A percentile compares a stretch with the other conserved stretches of the same genome.
Evolutionary conservation across 2,329 filamentous ascomycete genomes (phyloP).

Genomic region (Fusarium sublunatum): DNA sequence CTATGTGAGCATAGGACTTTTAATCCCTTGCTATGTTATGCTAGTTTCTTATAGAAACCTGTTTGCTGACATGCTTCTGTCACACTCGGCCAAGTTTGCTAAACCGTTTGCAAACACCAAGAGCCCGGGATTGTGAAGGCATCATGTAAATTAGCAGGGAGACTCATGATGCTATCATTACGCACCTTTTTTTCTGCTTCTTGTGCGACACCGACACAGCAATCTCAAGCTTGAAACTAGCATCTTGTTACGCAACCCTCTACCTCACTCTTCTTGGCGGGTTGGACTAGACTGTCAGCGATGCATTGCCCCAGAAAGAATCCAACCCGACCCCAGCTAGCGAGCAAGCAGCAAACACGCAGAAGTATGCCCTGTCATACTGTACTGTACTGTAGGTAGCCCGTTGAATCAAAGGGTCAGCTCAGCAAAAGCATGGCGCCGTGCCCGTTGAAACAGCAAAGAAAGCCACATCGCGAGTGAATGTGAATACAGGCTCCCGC

Average conservation of each 20-base stretch:
- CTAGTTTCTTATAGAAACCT: not conserved
- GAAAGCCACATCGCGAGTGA: slow-evolving; percentile 37
- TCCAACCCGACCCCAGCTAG: not conserved
- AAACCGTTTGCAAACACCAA: slow-evolving; percentile 9
- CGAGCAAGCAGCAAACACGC: slow-evolving; percentile 23
- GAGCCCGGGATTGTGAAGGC: slow-evolving; percentile 4
- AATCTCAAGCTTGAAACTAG: slow-evolving; percentile 8
- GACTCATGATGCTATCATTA: slow-evolving; percentile 32
- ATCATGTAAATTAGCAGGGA: not conserved
- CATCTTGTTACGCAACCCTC: slow-evolving; percentile 20
- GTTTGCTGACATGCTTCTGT: not conserved
- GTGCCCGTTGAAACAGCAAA: slow-evolving; percentile 28
- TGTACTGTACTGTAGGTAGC: slow-evolving; percentile 5
- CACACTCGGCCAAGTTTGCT: not conserved
- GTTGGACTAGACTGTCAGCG: slow-evolving; percentile 18
- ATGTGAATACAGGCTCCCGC: slow-evolving; percentile 33
- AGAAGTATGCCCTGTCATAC: slow-evolving; percentile 1
- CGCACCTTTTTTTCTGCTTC: slow-evolving; percentile 14
- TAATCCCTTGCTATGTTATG: not conserved
- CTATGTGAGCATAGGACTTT: not conserved
- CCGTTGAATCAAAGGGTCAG: slow-evolving; percentile 27
- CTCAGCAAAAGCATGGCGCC: slow-evolving; percentile 19
- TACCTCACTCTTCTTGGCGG: slow-evolving; percentile 8
- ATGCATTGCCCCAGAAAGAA: slow-evolving; percentile 6
- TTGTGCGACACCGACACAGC: slow-evolving; percentile 15